Conservation (phyloP, 2,329 filamentous ascomycete species). For the Arthroderma sp. region DNA sequence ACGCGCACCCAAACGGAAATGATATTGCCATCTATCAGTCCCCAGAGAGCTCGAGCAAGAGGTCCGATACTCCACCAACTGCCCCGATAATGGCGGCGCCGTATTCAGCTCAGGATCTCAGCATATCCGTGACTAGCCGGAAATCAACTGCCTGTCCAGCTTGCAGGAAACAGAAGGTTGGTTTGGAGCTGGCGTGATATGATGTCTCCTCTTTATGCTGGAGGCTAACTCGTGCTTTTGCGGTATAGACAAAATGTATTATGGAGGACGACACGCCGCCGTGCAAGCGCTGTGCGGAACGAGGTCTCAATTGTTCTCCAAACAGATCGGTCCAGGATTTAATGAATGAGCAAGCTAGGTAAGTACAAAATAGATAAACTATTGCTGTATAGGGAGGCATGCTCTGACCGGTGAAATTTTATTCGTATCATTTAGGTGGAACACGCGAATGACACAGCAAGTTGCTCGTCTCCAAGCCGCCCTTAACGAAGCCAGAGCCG, state of each 20-base stretch:
- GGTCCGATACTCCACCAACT: constrained; percentile 3
- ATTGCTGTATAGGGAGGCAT: not conserved
- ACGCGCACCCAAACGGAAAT: not conserved
- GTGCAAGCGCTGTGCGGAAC: constrained; percentile 8
- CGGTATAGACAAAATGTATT: constrained; percentile 8
- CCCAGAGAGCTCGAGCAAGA: constrained; percentile 5
- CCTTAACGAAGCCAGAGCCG: constrained; percentile 7
- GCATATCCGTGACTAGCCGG: constrained; percentile 16
- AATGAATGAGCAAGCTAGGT: constrained; percentile 8
- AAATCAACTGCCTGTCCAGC: constrained; percentile 36
- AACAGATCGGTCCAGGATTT: constrained; percentile 9
- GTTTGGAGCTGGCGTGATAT: not conserved
- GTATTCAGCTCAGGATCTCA: constrained; percentile 2
- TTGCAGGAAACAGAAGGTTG: constrained; percentile 39
- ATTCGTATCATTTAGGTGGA: constrained; percentile 3
- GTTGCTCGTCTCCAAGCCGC: constrained; percentile 6
- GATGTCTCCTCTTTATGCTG: no score
- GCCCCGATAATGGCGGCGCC: not conserved
- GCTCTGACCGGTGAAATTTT: not conserved
- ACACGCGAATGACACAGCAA: constrained; percentile 6
- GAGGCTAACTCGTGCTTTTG: not conserved
- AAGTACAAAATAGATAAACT: not conserved
- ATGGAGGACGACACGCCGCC: constrained; percentile 9
- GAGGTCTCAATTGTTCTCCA: constrained; percentile 7
- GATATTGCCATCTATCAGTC: constrained; percentile 3